Conservation (phyloP, 1,284 basidiomycete species). For the Sparassis latifolia region DNA sequence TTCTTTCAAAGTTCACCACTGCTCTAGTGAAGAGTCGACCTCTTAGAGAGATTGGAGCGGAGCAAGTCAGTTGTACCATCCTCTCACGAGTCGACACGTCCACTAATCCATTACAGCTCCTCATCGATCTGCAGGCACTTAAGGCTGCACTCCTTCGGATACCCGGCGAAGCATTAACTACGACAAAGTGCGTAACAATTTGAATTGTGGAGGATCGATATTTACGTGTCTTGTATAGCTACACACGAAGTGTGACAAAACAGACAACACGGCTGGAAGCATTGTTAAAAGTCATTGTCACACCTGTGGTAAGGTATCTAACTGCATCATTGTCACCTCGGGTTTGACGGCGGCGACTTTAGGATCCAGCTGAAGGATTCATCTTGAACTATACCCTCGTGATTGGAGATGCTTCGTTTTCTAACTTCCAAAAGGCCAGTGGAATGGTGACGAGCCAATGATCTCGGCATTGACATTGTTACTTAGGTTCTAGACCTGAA, state of each 20-base stretch:
- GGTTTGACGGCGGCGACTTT: background rate
- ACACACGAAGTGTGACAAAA: constrained; percentile 76
- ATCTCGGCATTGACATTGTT: background rate
- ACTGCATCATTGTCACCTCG: background rate
- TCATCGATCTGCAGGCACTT: constrained; percentile 87
- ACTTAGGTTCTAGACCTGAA: constrained; percentile 88
- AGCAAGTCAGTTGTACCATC: constrained; percentile 56
- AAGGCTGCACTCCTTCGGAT: constrained; percentile 81
- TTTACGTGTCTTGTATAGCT: constrained; percentile 37
- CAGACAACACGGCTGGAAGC: constrained; percentile 81
- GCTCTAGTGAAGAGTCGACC: constrained; percentile 84
- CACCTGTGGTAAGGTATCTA: constrained; percentile 63
- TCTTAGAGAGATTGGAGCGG: constrained; percentile 84
- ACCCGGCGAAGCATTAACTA: constrained; percentile 61
- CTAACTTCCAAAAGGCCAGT: constrained; percentile 93
- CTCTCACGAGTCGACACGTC: background rate
- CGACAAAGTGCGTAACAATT: constrained; percentile 40
- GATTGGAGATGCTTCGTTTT: constrained; percentile 88
- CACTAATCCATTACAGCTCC: constrained; percentile 44
- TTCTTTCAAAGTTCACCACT: constrained; percentile 82
- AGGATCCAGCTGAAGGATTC: constrained; percentile 91
- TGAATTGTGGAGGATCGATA: background rate
- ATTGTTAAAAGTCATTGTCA: constrained; percentile 89
- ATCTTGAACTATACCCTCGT: constrained; percentile 91
- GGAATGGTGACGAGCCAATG: background rate